Percentiles rank a stretch among this genome's conserved stretches.
Conservation (phyloP, 2,329 filamentous ascomycete genomes). For the Drechslera avenae region DNA sequence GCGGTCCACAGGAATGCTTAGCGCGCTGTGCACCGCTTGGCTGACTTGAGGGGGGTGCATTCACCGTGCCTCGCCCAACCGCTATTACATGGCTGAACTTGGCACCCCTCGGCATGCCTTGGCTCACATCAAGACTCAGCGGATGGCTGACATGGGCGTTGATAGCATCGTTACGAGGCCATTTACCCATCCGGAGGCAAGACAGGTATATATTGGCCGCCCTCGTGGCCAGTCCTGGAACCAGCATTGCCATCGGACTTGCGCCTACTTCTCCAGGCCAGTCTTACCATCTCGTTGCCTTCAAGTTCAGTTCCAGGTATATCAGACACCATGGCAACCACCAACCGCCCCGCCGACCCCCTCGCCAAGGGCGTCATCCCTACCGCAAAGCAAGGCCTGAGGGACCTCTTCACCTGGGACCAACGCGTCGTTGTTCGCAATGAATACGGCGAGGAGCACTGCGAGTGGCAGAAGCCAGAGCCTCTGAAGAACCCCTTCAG, state of each 20-base stretch:
- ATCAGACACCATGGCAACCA: conserved; percentile 34
- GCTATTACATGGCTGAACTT: conserved; percentile 33
- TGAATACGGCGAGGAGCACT: conserved; percentile 65
- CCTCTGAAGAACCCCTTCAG: conserved; percentile 73
- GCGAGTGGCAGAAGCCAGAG: conserved; percentile 71
- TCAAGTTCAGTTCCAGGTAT: conserved; percentile 6
- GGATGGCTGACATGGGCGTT: conserved; percentile 23
- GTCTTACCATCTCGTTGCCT: conserved; percentile 10
- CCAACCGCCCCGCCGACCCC: conserved; percentile 65
- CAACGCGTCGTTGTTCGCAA: conserved; percentile 72
- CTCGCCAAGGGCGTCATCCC: conserved; percentile 68
- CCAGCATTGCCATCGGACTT: conserved; percentile 25
- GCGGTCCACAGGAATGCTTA: conserved; percentile 31
- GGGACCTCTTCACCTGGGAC: conserved; percentile 74
- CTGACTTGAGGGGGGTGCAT: conserved; percentile 33
- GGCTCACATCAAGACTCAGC: conserved; percentile 34
- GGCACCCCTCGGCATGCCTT: conserved; percentile 29
- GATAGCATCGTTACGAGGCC: conserved; percentile 22
- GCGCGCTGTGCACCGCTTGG: conserved; percentile 33
- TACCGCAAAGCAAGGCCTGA: conserved; percentile 67
- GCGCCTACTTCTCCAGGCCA: conserved; percentile 16
- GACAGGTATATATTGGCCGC: conserved; percentile 27
- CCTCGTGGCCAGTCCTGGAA: conserved; percentile 6
- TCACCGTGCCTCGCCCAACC: conserved; percentile 17
- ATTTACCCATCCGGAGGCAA: conserved; percentile 11